A percentile compares a stretch with the other conserved stretches of the same genome.
phyloP scores from a whole-genome alignment of 768 basidiomycete genomes.

The Lactifluus piperatus region DNA sequence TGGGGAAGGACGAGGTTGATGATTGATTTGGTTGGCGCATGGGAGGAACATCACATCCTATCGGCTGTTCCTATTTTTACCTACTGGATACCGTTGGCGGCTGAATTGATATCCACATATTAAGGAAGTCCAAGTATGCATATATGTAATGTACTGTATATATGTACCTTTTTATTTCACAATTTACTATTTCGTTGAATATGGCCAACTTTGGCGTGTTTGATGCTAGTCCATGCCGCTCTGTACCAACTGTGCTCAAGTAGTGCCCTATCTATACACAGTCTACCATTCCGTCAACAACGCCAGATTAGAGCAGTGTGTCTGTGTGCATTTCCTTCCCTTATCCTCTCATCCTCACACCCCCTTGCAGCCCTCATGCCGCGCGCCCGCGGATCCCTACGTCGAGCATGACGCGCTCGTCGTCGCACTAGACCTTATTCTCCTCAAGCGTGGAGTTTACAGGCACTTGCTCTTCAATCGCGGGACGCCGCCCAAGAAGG shows the following conservation, averaged over 20 bases:
- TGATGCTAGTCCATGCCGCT: conserved; percentile 51
- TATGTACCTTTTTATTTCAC: background rate
- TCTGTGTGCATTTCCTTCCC: conserved; percentile 32
- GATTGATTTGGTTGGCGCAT: background rate
- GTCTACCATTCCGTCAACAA: conserved; percentile 74
- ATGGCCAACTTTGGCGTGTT: background rate
- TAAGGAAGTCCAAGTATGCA: background rate
- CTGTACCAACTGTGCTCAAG: conserved; percentile 65
- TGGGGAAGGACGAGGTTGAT: background rate
- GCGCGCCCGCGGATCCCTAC: conserved; percentile 73
- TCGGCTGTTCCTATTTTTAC: background rate
- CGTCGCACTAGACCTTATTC: conserved; percentile 68
- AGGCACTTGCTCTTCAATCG: conserved; percentile 77
- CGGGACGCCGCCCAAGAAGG: conserved; percentile 52
- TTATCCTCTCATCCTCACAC: conserved; percentile 8
- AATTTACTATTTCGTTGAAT: too few relatives aligned
- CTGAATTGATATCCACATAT: conserved; percentile 1
- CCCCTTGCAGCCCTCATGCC: conserved; percentile 43
- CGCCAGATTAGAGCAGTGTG: conserved; percentile 77
- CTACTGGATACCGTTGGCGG: conserved; percentile 1
- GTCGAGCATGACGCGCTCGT: conserved; percentile 76
- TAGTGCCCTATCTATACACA: conserved; percentile 66
- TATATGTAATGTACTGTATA: conserved; percentile 3
- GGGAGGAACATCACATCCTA: background rate
- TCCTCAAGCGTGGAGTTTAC: conserved; percentile 76